Conservation (phyloP, 352 stramenopile genomes). For the Pythium oligandrum region DNA sequence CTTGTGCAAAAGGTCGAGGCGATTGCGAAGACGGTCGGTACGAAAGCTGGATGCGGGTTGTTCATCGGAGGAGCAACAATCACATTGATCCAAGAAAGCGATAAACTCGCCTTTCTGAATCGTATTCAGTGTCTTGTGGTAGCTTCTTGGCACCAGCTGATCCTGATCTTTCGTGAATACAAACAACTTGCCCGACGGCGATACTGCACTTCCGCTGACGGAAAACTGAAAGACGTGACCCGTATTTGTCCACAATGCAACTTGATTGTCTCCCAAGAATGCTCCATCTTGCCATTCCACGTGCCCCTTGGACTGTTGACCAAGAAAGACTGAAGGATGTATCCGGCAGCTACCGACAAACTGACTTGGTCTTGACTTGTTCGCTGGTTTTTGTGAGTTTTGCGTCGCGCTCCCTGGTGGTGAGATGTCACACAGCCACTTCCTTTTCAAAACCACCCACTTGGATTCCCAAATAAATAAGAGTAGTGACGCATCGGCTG, state of each 20-base stretch:
- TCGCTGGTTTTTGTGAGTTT: constrained; percentile 10
- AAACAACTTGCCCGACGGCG: constrained; percentile 50
- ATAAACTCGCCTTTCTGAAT: constrained; percentile 55
- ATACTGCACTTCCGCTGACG: constrained; percentile 17
- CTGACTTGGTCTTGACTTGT: constrained; percentile 25
- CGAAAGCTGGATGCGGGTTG: neutral
- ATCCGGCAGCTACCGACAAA: constrained; percentile 50
- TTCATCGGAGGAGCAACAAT: constrained; percentile 32
- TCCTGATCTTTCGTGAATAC: constrained; percentile 83
- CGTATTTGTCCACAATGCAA: constrained; percentile 68
- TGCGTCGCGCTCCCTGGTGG: constrained; percentile 17
- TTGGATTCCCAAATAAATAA: constrained; percentile 78
- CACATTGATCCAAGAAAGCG: constrained; percentile 47
- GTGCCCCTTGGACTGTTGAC: constrained; percentile 2
- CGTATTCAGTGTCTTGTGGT: constrained; percentile 47
- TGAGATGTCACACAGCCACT: constrained; percentile 63
- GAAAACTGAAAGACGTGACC: constrained; percentile 65
- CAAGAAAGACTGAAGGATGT: constrained; percentile 28
- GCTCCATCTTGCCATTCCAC: constrained; percentile 53
- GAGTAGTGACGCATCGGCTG: constrained; percentile 48
- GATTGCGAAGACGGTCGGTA: constrained; percentile 1
- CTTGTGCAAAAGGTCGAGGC: neutral
- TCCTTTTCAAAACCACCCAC: constrained; percentile 72
- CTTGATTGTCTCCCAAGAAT: constrained; percentile 57
- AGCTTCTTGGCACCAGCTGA: constrained; percentile 73